Evolutionary conservation across 495 filamentous ascomycete species (phyloP).

Genomic region (Podospora pseudoanserina): DNA sequence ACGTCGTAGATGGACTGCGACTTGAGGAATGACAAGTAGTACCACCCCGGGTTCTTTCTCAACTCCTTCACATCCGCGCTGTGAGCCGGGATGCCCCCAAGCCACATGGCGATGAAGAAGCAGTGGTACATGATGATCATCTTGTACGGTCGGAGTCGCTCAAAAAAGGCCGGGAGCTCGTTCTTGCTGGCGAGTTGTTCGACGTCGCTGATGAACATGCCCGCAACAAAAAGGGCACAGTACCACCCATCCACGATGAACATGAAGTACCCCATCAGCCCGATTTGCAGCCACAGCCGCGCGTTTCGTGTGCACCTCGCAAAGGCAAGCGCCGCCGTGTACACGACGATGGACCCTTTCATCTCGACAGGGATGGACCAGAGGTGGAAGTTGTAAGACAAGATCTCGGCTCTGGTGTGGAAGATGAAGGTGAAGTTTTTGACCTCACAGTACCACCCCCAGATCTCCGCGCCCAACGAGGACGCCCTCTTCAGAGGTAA

Average conservation of each 20-base stretch:
- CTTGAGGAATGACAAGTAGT: constrained; percentile 45
- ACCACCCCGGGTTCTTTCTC: constrained; percentile 42
- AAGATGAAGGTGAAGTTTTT: constrained; percentile 60
- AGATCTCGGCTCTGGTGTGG: constrained; percentile 36
- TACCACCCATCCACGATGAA: constrained; percentile 48
- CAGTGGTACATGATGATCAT: constrained; percentile 43
- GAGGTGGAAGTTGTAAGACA: constrained; percentile 40
- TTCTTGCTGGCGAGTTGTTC: constrained; percentile 41
- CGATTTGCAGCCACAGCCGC: constrained; percentile 33
- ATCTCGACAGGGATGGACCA: constrained; percentile 46
- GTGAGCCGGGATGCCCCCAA: constrained; percentile 48
- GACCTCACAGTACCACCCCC: constrained; percentile 55
- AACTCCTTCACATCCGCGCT: constrained; percentile 33
- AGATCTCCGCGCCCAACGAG: constrained; percentile 44
- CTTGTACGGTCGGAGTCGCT: constrained; percentile 39
- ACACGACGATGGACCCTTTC: constrained; percentile 45
- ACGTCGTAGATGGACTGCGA: constrained; percentile 50
- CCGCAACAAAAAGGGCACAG: constrained; percentile 42
- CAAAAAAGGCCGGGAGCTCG: constrained; percentile 39
- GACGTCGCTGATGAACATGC: constrained; percentile 49
- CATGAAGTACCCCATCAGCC: constrained; percentile 39
- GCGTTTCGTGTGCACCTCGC: constrained; percentile 33
- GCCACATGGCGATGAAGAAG: constrained; percentile 39
- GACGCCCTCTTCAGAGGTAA: constrained; percentile 27
- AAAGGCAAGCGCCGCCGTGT: constrained; percentile 43